A percentile compares a stretch with the other conserved stretches of the same genome.
Evolutionary conservation across 805 yeast genomes (phyloP).

Genomic region (Wickerhamiella bombiphila): DNA sequence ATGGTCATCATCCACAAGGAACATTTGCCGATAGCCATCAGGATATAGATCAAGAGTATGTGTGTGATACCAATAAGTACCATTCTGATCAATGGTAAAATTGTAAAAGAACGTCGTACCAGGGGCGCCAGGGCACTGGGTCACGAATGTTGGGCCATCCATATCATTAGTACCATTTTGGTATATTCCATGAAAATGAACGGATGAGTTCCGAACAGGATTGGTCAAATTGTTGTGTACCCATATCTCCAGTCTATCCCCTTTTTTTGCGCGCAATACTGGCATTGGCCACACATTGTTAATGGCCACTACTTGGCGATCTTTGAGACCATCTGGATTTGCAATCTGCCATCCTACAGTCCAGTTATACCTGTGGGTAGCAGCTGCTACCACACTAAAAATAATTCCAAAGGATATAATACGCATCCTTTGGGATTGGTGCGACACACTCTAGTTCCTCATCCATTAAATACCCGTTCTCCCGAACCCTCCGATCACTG

Average conservation of each 20-base stretch:
- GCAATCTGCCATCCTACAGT: slow-evolving; percentile 21
- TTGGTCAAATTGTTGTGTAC: slow-evolving; percentile 61
- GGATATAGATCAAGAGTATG: slow-evolving; percentile 83
- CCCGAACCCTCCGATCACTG: too few relatives aligned
- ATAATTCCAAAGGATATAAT: slow-evolving; percentile 1
- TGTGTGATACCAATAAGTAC: slow-evolving; percentile 96
- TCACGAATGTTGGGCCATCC: slow-evolving; percentile 85
- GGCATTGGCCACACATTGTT: slow-evolving; percentile 81
- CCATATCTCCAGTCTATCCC: slow-evolving; percentile 62
- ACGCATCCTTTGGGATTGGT: too few relatives aligned
- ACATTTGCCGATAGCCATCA: slow-evolving; percentile 53
- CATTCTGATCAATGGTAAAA: slow-evolving; percentile 78
- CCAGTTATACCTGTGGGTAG: slow-evolving; percentile 24
- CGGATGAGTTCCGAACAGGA: slow-evolving; percentile 42
- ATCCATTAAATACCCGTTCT: too few relatives aligned
- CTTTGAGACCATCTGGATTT: slow-evolving; percentile 43
- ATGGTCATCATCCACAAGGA: slow-evolving; percentile 57
- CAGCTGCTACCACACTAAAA: neutral
- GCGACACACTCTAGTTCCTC: too few relatives aligned
- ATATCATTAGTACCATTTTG: slow-evolving; percentile 56
- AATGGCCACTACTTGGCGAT: slow-evolving; percentile 42
- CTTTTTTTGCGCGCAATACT: slow-evolving; percentile 54
- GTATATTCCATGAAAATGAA: slow-evolving; percentile 93
- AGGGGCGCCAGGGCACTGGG: slow-evolving; percentile 88
- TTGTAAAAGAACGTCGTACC: slow-evolving; percentile 63